Percentiles rank a stretch among this genome's conserved stretches.
Conservation (phyloP, 2,329 filamentous ascomycete genomes). For the Neopestalotiopsis sp. region DNA sequence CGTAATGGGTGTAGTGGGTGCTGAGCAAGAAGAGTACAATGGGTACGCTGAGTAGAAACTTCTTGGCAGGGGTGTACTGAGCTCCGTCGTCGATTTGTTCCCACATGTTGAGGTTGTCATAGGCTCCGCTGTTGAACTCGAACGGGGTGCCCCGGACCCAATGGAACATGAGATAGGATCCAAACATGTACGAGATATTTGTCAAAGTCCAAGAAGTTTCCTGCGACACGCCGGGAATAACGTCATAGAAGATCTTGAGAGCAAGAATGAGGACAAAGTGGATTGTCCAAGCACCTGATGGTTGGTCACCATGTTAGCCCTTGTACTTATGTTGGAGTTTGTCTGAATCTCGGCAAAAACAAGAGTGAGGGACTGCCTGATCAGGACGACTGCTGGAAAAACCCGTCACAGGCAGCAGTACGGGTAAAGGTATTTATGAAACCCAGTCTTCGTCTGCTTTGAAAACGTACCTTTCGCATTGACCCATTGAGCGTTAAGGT, state of each 20-base stretch:
- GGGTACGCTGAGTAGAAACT: constrained; percentile 93
- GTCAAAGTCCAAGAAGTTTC: constrained; percentile 98
- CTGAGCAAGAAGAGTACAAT: constrained; percentile 94
- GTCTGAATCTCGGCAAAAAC: not conserved
- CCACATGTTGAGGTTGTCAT: constrained; percentile 99
- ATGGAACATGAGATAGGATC: constrained; percentile 99
- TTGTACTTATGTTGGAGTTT: not conserved
- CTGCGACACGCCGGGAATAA: constrained; percentile 93
- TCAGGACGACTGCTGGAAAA: too few species aligned
- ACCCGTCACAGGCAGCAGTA: not conserved
- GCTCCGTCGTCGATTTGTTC: constrained; percentile 99
- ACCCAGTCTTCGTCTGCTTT: not conserved
- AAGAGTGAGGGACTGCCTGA: not conserved
- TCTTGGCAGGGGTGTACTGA: constrained; percentile 98
- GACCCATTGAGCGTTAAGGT: constrained; percentile 98
- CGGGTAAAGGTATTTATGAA: not conserved
- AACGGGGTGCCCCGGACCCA: constrained; percentile 97
- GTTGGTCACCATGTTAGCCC: not conserved
- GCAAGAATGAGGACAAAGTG: constrained; percentile 90
- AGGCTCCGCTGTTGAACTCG: constrained; percentile 97
- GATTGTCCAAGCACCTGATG: constrained; percentile 92
- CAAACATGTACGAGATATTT: constrained; percentile 99
- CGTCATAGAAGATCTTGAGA: constrained; percentile 96
- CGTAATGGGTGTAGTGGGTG: constrained; percentile 99
- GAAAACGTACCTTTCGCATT: constrained; percentile 87